Conservation (phyloP, 805 yeast species). For the Brettanomyces anomalus region DNA sequence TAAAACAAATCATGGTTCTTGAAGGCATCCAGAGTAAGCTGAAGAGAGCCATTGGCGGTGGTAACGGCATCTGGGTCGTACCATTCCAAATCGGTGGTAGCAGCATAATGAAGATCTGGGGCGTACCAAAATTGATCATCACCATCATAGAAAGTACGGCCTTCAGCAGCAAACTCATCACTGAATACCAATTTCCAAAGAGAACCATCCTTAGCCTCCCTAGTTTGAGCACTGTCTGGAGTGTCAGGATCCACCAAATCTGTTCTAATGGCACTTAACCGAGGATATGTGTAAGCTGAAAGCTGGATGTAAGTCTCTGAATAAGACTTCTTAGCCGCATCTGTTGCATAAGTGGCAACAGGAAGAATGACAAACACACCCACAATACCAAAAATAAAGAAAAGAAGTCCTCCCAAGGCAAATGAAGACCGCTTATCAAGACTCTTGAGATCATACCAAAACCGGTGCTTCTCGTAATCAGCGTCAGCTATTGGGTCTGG, state of each 20-base stretch:
- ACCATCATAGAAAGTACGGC: slow-evolving; percentile 82
- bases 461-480: slow-evolving; percentile 63
- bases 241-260: slow-evolving; percentile 66
- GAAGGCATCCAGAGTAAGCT: slow-evolving; percentile 70
- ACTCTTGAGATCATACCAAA: slow-evolving; percentile 52
- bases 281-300: slow-evolving; percentile 49
- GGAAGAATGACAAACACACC: slow-evolving; percentile 76
- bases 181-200: slow-evolving; percentile 74
- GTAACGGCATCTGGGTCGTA: slow-evolving; percentile 85
- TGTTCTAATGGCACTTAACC: slow-evolving; percentile 49
- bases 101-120: slow-evolving; percentile 74
- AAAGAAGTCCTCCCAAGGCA: slow-evolving; percentile 53
- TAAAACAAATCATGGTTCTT: slow-evolving; percentile 70
- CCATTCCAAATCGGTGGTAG: slow-evolving; percentile 90
- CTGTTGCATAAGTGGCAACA: slow-evolving; percentile 72
- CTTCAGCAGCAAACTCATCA: slow-evolving; percentile 86
- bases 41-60: slow-evolving; percentile 65
- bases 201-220: slow-evolving; percentile 50
- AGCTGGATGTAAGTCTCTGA: slow-evolving; percentile 32
- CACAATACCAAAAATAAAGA: slow-evolving; percentile 50
- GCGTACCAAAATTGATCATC: slow-evolving; percentile 92
- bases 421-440: slow-evolving; percentile 55
- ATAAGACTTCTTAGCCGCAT: background rate
- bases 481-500: slow-evolving; percentile 96
- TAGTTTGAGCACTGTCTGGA: slow-evolving; percentile 38